Conservation (phyloP, 192 early-diverging fungal species). For the Cladochytrium replicatum region DNA sequence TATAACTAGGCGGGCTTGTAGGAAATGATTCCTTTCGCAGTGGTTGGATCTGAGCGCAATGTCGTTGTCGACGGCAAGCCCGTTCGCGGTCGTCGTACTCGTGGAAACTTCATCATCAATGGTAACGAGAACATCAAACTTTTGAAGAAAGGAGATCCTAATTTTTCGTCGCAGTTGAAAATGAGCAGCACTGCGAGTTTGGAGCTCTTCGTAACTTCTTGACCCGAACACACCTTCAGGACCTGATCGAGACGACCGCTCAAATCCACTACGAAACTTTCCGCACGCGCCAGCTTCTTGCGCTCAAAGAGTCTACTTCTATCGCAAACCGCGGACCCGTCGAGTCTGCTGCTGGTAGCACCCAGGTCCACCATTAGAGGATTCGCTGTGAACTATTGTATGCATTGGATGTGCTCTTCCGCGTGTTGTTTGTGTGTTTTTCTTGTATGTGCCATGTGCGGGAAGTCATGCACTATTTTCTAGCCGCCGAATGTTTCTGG, state of each 20-base stretch:
- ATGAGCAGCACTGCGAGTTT: conserved; percentile 93
- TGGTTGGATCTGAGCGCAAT: conserved; percentile 86
- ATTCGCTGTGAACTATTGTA: too few relatives aligned
- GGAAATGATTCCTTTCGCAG: conserved; percentile 85
- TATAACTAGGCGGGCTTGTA: too few relatives aligned
- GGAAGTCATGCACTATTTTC: too few relatives aligned
- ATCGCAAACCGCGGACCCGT: too few relatives aligned
- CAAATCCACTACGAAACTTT: conserved; percentile 94
- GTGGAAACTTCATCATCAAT: conserved; percentile 86
- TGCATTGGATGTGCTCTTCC: too few relatives aligned
- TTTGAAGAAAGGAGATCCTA: too few relatives aligned
- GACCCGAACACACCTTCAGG: conserved; percentile 87
- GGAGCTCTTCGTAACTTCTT: conserved; percentile 77
- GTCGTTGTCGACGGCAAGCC: conserved; percentile 82
- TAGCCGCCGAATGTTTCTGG: too few relatives aligned
- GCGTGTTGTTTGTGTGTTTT: too few relatives aligned
- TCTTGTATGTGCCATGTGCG: too few relatives aligned
- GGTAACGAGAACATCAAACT: too few relatives aligned
- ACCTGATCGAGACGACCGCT: conserved; percentile 91
- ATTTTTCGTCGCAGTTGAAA: conserved; percentile 69
- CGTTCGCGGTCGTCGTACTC: conserved; percentile 77
- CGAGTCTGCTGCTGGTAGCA: too few relatives aligned
- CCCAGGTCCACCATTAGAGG: too few relatives aligned
- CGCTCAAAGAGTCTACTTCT: conserved; percentile 47
- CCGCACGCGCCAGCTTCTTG: conserved; percentile 86